phyloP scores from a whole-genome alignment of 148 eudicot genomes.

The Camellia lanceoleosa region DNA sequence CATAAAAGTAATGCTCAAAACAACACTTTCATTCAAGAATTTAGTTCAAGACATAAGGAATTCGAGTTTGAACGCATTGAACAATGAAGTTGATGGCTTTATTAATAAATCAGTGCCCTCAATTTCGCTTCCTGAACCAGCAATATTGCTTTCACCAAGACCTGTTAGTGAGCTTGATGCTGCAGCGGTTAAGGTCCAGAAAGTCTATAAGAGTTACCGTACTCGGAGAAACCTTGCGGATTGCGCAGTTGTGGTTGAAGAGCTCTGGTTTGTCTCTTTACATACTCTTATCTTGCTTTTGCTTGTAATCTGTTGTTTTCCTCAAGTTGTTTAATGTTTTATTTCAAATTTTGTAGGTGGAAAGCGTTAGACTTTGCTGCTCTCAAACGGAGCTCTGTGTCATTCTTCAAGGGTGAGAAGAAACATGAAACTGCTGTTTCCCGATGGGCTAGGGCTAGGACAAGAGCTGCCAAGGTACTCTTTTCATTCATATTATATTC shows the following conservation, averaged over 20 bases:
- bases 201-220: slow-evolving; percentile 84
- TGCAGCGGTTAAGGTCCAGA: slow-evolving; percentile 79
- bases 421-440: slow-evolving; percentile 78
- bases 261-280: slow-evolving; percentile 52
- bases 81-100: slow-evolving; percentile 22
- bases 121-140: slow-evolving; percentile 66
- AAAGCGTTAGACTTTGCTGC: slow-evolving; percentile 87
- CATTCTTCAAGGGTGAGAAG: slow-evolving; percentile 67
- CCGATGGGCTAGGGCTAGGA: slow-evolving; percentile 81
- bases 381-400: slow-evolving; percentile 67
- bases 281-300: background rate
- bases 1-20: slow-evolving; percentile 44
- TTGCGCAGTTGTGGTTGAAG: slow-evolving; percentile 92
- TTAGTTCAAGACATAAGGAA: slow-evolving; percentile 32
- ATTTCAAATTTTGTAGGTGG: slow-evolving; percentile 51
- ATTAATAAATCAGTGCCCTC: slow-evolving; percentile 42
- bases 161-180: slow-evolving; percentile 86
- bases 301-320: background rate
- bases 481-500: background rate
- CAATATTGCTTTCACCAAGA: slow-evolving; percentile 59
- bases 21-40: slow-evolving; percentile 57
- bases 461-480: slow-evolving; percentile 79
- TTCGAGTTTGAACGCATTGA: slow-evolving; percentile 20
- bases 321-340: slow-evolving; percentile 13
- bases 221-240: slow-evolving; percentile 86